Base-by-base conservation (phyloP, 2,329 filamentous ascomycete species). In the Trichoderma arundinaceum region DNA sequence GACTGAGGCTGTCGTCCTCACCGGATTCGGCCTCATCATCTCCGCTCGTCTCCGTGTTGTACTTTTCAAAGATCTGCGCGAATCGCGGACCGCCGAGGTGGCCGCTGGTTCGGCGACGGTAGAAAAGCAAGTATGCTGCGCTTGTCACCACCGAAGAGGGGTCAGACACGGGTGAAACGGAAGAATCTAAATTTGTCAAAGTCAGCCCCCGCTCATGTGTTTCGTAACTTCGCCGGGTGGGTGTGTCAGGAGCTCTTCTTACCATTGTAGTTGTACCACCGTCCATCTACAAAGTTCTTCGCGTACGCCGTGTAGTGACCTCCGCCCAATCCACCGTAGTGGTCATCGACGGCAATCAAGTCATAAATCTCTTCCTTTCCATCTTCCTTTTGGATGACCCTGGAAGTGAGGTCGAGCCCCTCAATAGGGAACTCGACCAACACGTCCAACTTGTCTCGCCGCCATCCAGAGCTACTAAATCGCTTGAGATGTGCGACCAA, bases 251-350 rank as follows among this genome's bases (percentile, higher is more conserved):
- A 8, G 35, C 35, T 10, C 7, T 12, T 79, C 89, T 78, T 83
- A 95, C 94, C 94, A 77, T 99, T 98, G 77, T 96, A 98, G 71
- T 96, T 92, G 77, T 97, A 97, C 95, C 95, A 99, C 76, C 91
- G 84, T 65, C 86, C 86, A 73, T 96, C 92, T 67, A 91, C 83
- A 77, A 97, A 97, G 76, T 97, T 98, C 81, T 92, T 94, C 44
- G 93, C 94, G 77, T 89, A 94, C 33, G 95, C 95, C 19, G 94
- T 98, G 80, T 99, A 99, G 77, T 99, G 95, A 0, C 95, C 95
- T 48, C 95, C 95, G 67, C 93, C 93, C 43, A 99, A 86, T 35
- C 93, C 92, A 67, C 95, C 95, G 75, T 91, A 97, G 77, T 99
- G 95, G 75, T 97, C 94, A 77, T 99, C 95, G 1, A 99, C 93